Conservation (phyloP, 495 filamentous ascomycete species). For the Rostrohypoxylon terebratum region DNA sequence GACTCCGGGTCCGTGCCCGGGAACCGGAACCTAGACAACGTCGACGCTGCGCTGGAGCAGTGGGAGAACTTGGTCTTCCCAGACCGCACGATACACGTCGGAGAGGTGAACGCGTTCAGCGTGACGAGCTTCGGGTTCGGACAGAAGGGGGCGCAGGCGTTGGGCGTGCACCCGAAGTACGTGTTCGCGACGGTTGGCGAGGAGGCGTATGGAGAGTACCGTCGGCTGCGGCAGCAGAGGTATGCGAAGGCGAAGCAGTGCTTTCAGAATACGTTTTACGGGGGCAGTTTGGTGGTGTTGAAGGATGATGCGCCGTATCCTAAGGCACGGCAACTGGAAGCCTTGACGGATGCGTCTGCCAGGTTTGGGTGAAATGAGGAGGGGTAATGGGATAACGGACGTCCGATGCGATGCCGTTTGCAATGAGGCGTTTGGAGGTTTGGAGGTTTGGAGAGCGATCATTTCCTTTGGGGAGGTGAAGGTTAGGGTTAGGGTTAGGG, state of each 20-base stretch:
- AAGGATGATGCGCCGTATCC: constrained; percentile 41
- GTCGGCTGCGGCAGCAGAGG: constrained; percentile 31
- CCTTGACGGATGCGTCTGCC: constrained; percentile 36
- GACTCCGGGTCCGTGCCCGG: constrained; percentile 92
- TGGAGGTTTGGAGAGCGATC: constrained; percentile 3
- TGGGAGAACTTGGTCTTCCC: constrained; percentile 98
- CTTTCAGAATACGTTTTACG: constrained; percentile 41
- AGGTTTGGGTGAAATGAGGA: constrained; percentile 24
- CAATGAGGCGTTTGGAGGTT: constrained; percentile 11
- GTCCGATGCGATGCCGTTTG: background rate
- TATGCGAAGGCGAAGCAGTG: constrained; percentile 41
- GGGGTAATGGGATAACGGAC: background rate
- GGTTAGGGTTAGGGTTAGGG: background rate
- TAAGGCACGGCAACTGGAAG: constrained; percentile 24
- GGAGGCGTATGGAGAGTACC: constrained; percentile 74
- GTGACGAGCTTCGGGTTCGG: constrained; percentile 95
- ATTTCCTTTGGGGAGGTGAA: background rate
- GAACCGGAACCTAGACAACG: constrained; percentile 96
- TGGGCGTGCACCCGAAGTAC: constrained; percentile 89
- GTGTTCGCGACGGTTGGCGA: constrained; percentile 84
- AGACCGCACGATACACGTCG: constrained; percentile 88
- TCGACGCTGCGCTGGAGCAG: constrained; percentile 91
- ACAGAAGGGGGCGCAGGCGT: constrained; percentile 90
- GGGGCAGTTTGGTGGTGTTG: constrained; percentile 37
- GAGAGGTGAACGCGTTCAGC: constrained; percentile 90